phyloP scores from a whole-genome alignment of 148 eudicot genomes.

The Polygonum aviculare region DNA sequence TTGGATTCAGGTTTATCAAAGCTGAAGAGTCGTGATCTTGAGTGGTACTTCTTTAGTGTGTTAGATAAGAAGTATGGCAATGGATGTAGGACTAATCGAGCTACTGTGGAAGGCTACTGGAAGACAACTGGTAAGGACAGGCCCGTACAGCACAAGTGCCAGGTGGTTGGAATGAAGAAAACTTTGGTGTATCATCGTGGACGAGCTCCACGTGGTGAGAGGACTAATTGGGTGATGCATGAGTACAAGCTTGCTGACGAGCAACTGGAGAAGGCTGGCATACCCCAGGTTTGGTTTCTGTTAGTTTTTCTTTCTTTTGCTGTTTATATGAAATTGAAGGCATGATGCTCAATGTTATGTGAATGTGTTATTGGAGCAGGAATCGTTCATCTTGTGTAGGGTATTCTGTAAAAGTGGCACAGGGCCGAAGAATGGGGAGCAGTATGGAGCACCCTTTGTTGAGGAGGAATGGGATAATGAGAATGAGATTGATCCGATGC shows the following conservation, averaged over 20 bases:
- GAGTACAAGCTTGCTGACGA: constrained; percentile 74
- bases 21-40: constrained; percentile 76
- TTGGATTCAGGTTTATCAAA: constrained; percentile 47
- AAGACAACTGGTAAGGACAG: constrained; percentile 84
- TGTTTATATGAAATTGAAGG: constrained; percentile 1
- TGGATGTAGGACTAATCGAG: constrained; percentile 74
- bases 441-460: constrained; percentile 83
- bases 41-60: constrained; percentile 89
- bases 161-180: constrained; percentile 70
- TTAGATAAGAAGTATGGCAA: constrained; percentile 87
- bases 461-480: constrained; percentile 94
- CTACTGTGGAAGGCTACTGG: constrained; percentile 89
- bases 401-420: constrained; percentile 92
- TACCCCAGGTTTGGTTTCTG: constrained; percentile 42
- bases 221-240: constrained; percentile 96
- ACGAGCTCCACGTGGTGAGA: constrained; percentile 83
- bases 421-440: constrained; percentile 96
- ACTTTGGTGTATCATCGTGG: constrained; percentile 85
- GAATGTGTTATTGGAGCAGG: constrained; percentile 31
- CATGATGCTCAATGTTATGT: background rate
- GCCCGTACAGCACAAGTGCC: constrained; percentile 37
- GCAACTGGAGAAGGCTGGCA: constrained; percentile 52
- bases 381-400: constrained; percentile 73
- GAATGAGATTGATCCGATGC: constrained; percentile 28
- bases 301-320: background rate